These are phyloP conservation scores for Talaromyces sp. DNA, from an alignment of 2,329 filamentous ascomycete species.

Conservation along the genomic window DNA sequence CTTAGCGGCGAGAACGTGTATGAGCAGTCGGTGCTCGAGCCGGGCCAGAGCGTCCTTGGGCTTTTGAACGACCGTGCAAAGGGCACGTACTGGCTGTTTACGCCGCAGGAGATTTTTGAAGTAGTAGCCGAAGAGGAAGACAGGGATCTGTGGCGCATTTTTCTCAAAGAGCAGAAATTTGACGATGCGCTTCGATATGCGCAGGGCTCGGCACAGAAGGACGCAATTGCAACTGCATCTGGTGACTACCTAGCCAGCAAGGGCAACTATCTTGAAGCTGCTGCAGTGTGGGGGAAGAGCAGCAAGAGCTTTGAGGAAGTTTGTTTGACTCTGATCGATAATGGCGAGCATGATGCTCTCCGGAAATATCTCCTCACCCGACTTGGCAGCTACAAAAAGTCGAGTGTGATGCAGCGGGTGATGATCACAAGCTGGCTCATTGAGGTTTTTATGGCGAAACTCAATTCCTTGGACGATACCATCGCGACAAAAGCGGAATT, in stretches of 20 bases:
- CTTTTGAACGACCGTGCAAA: slow-evolving; percentile 87
- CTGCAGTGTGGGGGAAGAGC: slow-evolving; percentile 85
- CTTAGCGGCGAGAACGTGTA: slow-evolving; percentile 81
- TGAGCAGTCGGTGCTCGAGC: slow-evolving; percentile 77
- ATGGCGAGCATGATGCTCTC: slow-evolving; percentile 81
- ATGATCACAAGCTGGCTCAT: slow-evolving; percentile 96
- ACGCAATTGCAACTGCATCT: slow-evolving; percentile 84
- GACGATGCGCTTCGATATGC: slow-evolving; percentile 83
- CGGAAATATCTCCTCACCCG: slow-evolving; percentile 86
- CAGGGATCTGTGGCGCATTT: slow-evolving; percentile 88
- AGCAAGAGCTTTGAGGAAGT: slow-evolving; percentile 97
- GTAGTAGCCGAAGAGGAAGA: slow-evolving; percentile 87
- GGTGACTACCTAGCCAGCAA: slow-evolving; percentile 81
- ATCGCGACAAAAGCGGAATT: slow-evolving; percentile 84
- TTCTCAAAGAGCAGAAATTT: slow-evolving; percentile 81
- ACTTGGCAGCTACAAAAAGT: slow-evolving; percentile 73
- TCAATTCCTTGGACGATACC: slow-evolving; percentile 90
- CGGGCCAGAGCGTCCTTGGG: slow-evolving; percentile 72
- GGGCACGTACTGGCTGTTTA: slow-evolving; percentile 97
- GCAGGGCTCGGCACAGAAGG: slow-evolving; percentile 71
- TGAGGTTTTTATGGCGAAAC: slow-evolving; percentile 94
- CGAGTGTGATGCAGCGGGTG: slow-evolving; percentile 80
- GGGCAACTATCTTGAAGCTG: slow-evolving; percentile 78
- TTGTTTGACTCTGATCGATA: slow-evolving; percentile 82
- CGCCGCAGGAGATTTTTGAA: slow-evolving; percentile 84